phyloP scores from a whole-genome alignment of 2,329 filamentous ascomycete genomes.

The Sphaerulina populicola region DNA sequence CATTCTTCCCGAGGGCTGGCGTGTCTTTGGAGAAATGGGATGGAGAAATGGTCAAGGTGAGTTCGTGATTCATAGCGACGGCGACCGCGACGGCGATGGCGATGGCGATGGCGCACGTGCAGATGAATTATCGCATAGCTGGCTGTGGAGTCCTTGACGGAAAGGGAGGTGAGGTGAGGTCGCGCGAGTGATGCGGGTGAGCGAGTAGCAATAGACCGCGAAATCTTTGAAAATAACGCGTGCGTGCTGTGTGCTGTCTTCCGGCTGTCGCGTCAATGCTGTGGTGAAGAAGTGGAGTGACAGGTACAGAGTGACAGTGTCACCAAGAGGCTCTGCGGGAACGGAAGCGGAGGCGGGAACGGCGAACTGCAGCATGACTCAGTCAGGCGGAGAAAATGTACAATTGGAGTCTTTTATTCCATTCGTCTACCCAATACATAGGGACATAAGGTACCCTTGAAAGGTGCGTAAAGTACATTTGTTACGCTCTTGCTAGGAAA shows the following conservation, averaged over 20 bases:
- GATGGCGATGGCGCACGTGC: not conserved
- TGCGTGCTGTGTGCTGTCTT: no score
- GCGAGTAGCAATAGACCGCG: no score
- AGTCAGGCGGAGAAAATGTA: no score
- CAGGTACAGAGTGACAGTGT: no score
- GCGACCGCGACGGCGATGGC: not conserved
- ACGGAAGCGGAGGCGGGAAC: no score
- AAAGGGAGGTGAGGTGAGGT: constrained; percentile 4
- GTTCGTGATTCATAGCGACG: constrained; percentile 30
- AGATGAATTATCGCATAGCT: constrained; percentile 16
- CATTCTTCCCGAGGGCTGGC: constrained; percentile 37
- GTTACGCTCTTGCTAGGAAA: constrained; percentile 4
- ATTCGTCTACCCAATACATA: not conserved
- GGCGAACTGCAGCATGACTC: no score
- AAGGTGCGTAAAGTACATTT: not conserved
- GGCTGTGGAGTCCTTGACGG: constrained; percentile 5
- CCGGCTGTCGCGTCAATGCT: no score
- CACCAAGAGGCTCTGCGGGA: no score
- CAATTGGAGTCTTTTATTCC: not conserved
- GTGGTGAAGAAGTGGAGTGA: no score
- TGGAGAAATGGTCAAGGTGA: constrained; percentile 23
- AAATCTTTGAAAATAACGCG: no score
- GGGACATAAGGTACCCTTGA: not conserved
- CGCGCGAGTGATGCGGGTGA: not conserved
- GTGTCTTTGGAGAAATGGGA: constrained; percentile 24